These are phyloP conservation scores for Solanum sparsipilum DNA, from an alignment of 257 asterid genomes.

Conservation along the genomic window DNA sequence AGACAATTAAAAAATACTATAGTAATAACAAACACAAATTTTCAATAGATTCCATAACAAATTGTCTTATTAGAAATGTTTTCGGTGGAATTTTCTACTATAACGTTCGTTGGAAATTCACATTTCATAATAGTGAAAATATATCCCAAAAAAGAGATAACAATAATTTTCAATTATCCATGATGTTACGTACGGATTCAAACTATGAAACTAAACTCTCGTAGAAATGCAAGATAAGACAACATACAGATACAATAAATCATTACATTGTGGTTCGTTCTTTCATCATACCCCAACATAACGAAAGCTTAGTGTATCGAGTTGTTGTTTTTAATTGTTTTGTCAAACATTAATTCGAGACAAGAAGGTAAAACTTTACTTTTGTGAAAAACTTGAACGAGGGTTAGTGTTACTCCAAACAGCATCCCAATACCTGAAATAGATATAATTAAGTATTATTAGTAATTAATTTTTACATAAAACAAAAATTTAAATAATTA, in stretches of 20 bases:
- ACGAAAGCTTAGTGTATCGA: neutral
- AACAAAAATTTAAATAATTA: neutral
- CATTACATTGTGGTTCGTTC: neutral
- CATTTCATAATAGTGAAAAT: neutral
- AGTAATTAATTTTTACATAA: neutral
- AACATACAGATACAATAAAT: neutral
- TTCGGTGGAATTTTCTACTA: neutral
- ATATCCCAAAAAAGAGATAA: neutral
- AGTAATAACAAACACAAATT: neutral
- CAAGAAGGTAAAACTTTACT: no score
- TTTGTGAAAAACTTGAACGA: no score
- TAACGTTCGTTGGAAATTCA: neutral
- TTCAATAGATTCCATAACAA: neutral
- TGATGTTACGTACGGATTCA: neutral
- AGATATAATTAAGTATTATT: neutral
- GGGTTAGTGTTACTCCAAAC: constrained; percentile 11
- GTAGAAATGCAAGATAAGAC: no score
- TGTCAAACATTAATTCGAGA: no score
- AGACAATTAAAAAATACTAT: neutral
- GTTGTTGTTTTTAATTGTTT: neutral
- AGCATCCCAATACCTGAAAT: constrained; percentile 42
- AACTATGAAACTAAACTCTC: no score
- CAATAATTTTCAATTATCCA: neutral
- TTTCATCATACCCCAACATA: neutral
- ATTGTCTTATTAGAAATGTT: neutral